A percentile compares a stretch with the other conserved stretches of the same genome.
Conservation (phyloP, 2,329 filamentous ascomycete species). For the Aspergillus sp. region DNA sequence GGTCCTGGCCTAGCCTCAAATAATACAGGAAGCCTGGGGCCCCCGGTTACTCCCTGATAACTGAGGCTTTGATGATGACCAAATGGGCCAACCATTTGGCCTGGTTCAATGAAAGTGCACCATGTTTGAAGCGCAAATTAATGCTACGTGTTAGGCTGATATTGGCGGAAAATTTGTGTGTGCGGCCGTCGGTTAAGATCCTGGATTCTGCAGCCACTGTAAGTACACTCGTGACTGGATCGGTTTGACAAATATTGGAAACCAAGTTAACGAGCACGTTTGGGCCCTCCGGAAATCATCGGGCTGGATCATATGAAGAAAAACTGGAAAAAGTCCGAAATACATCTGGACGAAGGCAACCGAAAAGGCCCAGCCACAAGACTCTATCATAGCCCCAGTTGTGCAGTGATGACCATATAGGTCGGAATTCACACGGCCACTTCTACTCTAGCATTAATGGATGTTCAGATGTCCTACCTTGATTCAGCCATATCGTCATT, state of each 20-base stretch:
- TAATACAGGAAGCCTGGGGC: not conserved
- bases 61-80: not conserved
- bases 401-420: not conserved
- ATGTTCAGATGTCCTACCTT: not conserved
- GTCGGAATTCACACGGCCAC: not conserved
- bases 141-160: not conserved
- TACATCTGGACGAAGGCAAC: not conserved
- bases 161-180: not conserved
- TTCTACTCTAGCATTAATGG: not conserved
- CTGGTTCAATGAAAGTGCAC: not conserved
- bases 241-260: not conserved
- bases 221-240: not conserved
- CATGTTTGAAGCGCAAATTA: not conserved
- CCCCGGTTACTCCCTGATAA: not conserved
- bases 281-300: not conserved
- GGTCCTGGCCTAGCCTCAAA: too few relatives aligned
- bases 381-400: not conserved
- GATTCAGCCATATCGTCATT: not conserved
- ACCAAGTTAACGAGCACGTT: not conserved
- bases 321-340: not conserved
- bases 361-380: not conserved
- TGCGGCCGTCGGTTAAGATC: not conserved
- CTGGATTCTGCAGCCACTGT: not conserved
- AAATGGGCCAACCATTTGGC: not conserved
- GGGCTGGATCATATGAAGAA: not conserved